Evolutionary conservation across 768 basidiomycete species (phyloP).

Genomic region (Russula ochroleuca): DNA sequence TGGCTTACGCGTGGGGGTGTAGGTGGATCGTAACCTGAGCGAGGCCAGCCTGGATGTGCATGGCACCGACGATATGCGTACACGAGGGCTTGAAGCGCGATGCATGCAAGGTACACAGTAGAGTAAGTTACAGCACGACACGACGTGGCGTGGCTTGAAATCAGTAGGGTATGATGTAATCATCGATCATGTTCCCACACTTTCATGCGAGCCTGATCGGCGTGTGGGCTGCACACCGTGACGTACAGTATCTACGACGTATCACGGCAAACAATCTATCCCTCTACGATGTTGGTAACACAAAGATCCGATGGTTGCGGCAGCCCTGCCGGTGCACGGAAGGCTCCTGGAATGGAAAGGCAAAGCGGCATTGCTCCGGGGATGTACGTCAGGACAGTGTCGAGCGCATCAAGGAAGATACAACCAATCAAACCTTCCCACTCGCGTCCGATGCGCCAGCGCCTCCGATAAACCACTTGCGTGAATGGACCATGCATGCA

Average conservation of each 20-base stretch:
- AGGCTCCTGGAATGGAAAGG: conserved; percentile 3
- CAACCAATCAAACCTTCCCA: not conserved
- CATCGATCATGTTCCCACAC: not conserved
- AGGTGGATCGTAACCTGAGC: not conserved
- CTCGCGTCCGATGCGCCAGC: not conserved
- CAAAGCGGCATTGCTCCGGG: not conserved
- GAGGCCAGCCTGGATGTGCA: conserved; percentile 4
- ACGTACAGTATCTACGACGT: too few species aligned
- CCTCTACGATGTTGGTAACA: not conserved
- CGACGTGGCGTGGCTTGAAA: too few species aligned
- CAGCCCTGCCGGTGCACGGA: not conserved
- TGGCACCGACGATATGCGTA: not conserved
- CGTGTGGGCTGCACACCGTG: conserved; percentile 1
- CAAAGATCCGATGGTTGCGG: not conserved
- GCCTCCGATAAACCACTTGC: not conserved
- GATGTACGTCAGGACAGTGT: not conserved
- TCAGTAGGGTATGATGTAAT: not conserved
- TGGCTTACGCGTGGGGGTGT: conserved; percentile 8
- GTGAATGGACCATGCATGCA: too few species aligned
- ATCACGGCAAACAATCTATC: too few species aligned
- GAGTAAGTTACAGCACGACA: not conserved
- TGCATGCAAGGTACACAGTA: conserved; percentile 1
- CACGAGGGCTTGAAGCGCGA: not conserved
- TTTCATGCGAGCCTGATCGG: conserved; percentile 6
- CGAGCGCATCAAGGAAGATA: conserved; percentile 1